Evolutionary conservation across 2,329 filamentous ascomycete species (phyloP).

Genomic region (Thielaviopsis euricoi): DNA sequence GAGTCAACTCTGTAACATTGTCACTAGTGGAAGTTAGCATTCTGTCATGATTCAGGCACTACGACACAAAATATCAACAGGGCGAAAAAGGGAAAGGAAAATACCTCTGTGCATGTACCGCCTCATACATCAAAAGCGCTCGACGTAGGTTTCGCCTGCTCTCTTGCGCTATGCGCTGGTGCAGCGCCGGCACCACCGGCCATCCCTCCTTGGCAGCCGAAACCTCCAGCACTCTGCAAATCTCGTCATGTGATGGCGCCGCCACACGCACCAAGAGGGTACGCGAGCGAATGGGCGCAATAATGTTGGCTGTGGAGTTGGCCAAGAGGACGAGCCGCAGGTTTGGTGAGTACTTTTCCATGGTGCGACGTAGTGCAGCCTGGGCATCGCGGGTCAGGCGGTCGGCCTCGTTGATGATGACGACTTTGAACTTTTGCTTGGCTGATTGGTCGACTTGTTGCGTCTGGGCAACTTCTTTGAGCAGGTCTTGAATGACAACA

Average conservation of each 20-base stretch:
- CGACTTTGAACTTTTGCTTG: constrained; percentile 89
- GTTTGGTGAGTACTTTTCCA: constrained; percentile 99
- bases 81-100: constrained; percentile 18
- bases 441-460: constrained; percentile 94
- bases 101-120: constrained; percentile 93
- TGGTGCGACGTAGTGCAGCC: constrained; percentile 81
- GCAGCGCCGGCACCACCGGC: constrained; percentile 57
- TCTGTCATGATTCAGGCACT: constrained; percentile 6
- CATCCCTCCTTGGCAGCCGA: constrained; percentile 69
- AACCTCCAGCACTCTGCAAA: constrained; percentile 56
- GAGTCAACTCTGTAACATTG: constrained; percentile 71
- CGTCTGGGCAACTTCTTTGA: constrained; percentile 97
- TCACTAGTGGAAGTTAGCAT: constrained; percentile 40
- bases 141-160: constrained; percentile 81
- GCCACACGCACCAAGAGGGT: constrained; percentile 84
- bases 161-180: constrained; percentile 73
- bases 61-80: neutral
- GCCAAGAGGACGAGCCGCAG: constrained; percentile 79
- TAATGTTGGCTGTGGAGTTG: constrained; percentile 95
- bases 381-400: constrained; percentile 88
- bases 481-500: constrained; percentile 83
- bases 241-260: constrained; percentile 72
- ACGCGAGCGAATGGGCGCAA: constrained; percentile 88
- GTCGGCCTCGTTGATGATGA: constrained; percentile 98
- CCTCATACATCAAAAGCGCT: constrained; percentile 91